Evolutionary conservation across 2,329 filamentous ascomycete species (phyloP).

Genomic region (Aureobasidium leucospermi): DNA sequence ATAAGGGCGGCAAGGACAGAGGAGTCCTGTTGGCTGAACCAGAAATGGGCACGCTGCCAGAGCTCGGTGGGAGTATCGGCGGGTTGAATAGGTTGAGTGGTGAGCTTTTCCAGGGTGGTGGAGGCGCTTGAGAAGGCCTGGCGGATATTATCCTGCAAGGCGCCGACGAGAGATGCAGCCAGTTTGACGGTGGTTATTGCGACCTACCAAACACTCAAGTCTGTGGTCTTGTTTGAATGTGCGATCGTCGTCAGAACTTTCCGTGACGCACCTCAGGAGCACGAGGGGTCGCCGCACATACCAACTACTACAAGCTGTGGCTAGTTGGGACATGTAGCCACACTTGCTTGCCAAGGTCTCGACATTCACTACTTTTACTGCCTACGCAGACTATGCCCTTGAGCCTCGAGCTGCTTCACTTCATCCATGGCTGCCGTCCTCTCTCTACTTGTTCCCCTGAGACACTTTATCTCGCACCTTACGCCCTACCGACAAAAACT

Average conservation of each 20-base stretch:
- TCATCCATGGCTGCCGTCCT: no score
- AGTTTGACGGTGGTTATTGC: conserved; percentile 9
- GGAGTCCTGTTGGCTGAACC: conserved; percentile 24
- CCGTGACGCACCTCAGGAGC: not conserved
- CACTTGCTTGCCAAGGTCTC: not conserved
- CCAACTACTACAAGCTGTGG: not conserved
- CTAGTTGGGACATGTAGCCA: not conserved
- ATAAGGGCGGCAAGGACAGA: conserved; percentile 20
- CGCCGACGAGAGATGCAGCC: conserved; percentile 6
- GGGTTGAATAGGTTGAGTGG: not conserved
- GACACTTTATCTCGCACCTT: not conserved
- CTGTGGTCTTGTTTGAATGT: not conserved
- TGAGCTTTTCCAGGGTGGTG: not conserved
- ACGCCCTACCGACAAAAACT: not conserved
- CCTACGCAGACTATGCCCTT: not conserved
- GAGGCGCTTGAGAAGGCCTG: not conserved
- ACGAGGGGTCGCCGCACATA: not conserved
- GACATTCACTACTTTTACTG: not conserved
- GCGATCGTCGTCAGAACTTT: conserved; percentile 3
- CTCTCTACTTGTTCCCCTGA: not conserved
- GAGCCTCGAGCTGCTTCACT: not conserved
- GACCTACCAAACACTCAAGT: not conserved
- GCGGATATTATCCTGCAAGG: not conserved
- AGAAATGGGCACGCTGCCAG: conserved; percentile 18
- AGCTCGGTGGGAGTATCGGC: not conserved